phyloP scores from a whole-genome alignment of 2,329 filamentous ascomycete species.

The Catunica adiposa region DNA sequence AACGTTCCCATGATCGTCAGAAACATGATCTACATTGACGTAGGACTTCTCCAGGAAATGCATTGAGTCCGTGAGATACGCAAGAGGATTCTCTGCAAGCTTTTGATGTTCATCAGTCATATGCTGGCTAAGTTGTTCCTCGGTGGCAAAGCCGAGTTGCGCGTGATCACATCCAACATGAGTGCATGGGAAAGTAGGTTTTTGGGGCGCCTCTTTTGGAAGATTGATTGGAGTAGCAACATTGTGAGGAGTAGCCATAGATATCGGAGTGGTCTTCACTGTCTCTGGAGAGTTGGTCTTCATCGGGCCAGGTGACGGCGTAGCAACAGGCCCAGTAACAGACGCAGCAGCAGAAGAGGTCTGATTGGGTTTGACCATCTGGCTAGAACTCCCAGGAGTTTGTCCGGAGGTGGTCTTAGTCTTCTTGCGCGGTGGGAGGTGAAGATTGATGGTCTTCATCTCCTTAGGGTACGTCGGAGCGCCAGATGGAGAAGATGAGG shows the following conservation, averaged over 20 bases:
- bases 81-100: conserved; percentile 37
- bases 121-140: conserved; percentile 38
- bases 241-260: conserved; percentile 3
- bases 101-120: conserved; percentile 42
- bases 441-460: conserved; percentile 37
- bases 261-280: conserved; percentile 14
- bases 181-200: conserved; percentile 32
- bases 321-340: background rate
- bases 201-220: conserved; percentile 19
- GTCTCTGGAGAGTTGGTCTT: conserved; percentile 5
- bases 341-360: background rate
- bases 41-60: conserved; percentile 23
- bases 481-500: conserved; percentile 41
- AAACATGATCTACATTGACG: conserved; percentile 19
- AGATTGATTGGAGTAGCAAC: background rate
- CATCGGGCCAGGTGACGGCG: conserved; percentile 5
- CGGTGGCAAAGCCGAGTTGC: conserved; percentile 32
- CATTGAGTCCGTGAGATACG: conserved; percentile 35
- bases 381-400: background rate
- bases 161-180: conserved; percentile 39
- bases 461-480: conserved; percentile 32
- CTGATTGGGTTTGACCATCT: background rate
- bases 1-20: conserved; percentile 18
- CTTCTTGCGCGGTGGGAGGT: conserved; percentile 41
- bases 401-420: conserved; percentile 24